Percentiles rank a stretch among this genome's conserved stretches.
phyloP scores from a whole-genome alignment of 1,284 basidiomycete species.

The Ustilago esculenta region DNA sequence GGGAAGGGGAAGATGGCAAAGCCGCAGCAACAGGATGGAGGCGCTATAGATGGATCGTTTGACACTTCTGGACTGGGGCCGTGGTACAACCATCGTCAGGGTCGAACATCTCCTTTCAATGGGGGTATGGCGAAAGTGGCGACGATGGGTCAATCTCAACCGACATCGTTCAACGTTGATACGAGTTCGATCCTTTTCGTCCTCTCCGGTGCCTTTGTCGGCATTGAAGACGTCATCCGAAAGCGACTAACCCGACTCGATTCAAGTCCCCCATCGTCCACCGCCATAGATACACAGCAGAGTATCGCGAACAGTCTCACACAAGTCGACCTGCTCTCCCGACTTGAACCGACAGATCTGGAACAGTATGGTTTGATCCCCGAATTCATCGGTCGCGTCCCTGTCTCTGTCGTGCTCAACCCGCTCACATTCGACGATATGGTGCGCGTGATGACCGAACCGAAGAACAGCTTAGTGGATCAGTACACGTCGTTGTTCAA shows the following conservation, averaged over 20 bases:
- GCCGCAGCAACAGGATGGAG: neutral
- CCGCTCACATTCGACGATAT: constrained; percentile 80
- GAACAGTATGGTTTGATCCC: constrained; percentile 91
- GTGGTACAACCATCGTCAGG: constrained; percentile 26
- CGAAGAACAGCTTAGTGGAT: constrained; percentile 85
- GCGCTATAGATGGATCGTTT: too few relatives aligned
- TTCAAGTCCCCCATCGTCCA: neutral
- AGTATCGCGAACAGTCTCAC: neutral
- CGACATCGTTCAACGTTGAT: constrained; percentile 79
- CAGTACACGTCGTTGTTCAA: constrained; percentile 85
- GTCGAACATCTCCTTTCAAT: neutral
- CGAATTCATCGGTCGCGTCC: constrained; percentile 86
- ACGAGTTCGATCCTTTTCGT: constrained; percentile 71
- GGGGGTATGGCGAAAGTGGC: too few relatives aligned
- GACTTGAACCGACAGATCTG: constrained; percentile 72
- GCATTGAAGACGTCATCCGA: constrained; percentile 77
- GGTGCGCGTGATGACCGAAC: constrained; percentile 87
- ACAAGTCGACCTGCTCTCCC: constrained; percentile 18
- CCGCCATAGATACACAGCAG: neutral
- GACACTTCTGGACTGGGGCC: constrained; percentile 22
- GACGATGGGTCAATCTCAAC: too few relatives aligned
- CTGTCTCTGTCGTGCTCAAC: constrained; percentile 82
- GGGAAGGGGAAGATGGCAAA: constrained; percentile 1
- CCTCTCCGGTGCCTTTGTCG: constrained; percentile 88
- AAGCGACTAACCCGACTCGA: constrained; percentile 8